A percentile compares a stretch with the other conserved stretches of the same genome.
Conservation (phyloP, 2,329 filamentous ascomycete genomes). For the Immersiporthe knoxdaviesiana region DNA sequence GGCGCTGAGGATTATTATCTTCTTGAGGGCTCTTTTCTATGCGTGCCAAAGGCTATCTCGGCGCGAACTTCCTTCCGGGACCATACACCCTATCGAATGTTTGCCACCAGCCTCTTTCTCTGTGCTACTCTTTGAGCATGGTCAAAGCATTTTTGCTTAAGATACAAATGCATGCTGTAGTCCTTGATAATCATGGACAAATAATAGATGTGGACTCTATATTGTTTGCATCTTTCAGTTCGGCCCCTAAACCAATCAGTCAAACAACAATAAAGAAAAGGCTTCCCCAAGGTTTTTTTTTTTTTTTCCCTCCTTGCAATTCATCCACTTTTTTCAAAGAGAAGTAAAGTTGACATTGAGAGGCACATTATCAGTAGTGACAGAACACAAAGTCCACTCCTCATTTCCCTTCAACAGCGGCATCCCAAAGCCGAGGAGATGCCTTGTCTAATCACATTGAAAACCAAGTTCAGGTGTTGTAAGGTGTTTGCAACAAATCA, state of each 20-base stretch:
- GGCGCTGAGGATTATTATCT: neutral
- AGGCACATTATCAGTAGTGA: neutral
- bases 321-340: neutral
- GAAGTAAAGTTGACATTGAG: too few species aligned
- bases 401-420: neutral
- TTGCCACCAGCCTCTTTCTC: neutral
- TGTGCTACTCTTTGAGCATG: neutral
- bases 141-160: neutral
- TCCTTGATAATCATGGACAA: neutral
- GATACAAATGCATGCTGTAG: neutral
- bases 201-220: neutral
- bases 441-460: too few species aligned
- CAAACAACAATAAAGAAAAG: too few species aligned
- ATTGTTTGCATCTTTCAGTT: neutral
- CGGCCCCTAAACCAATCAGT: neutral
- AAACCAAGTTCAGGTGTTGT: too few species aligned
- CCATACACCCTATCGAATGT: neutral
- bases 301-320: neutral
- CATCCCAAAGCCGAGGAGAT: neutral
- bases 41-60: neutral
- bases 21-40: neutral
- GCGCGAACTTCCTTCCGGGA: neutral
- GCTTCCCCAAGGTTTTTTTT: neutral
- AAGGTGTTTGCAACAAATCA: neutral
- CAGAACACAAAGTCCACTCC: neutral